Evolutionary conservation across 495 filamentous ascomycete species (phyloP), one percentile per base, ranked within the genome.

Genomic region (Lophium mytilinum): DNA sequence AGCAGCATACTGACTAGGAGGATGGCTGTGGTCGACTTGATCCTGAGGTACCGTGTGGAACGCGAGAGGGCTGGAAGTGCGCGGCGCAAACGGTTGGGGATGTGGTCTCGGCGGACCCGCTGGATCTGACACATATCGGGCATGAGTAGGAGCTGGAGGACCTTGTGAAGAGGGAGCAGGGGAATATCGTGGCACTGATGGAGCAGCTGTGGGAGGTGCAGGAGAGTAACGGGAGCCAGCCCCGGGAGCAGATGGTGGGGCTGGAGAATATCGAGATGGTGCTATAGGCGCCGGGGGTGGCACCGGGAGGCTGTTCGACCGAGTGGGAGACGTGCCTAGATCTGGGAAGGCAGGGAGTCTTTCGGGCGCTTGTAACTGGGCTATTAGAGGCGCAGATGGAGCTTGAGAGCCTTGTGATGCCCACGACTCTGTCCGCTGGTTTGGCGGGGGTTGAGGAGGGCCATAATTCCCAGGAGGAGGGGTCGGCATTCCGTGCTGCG

Each of bases 11-110:
- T 55, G 53, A 37, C 34, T 58, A 9, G 67, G 63, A 12, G 69
- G 56, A 37, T 55, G 50, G 33, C 11, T 17, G 17, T 48, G 39
- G 21, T 58, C 34, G 18, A 24, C 9, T 17, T 56, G 55, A n/a
- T 77, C 74, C 70, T 71, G 74, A 15, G 75, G 69, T 65, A 79
- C 73, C 40, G 78, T 80, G 63, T 69, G 64, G 47, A 90, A 83
- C 17, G 88, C 90, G 33, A 94, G 75, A 10, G 88, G 90, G 65
- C 89, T 95, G 17, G 87, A 93, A 17, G 88, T 93, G 52, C 89
- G 82, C 9, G 89, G 89, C 55, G 88, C 88, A 69, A 90, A 89
- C 11, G 85, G 78, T 63, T 89, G 72, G 4, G 77, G 58, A 35
- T 46, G 52, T 53, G 60, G 51, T 34, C 43, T 19, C 4, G 80